Conservation (phyloP, 805 yeast genomes). For the Ogataea nitratoaversa region DNA sequence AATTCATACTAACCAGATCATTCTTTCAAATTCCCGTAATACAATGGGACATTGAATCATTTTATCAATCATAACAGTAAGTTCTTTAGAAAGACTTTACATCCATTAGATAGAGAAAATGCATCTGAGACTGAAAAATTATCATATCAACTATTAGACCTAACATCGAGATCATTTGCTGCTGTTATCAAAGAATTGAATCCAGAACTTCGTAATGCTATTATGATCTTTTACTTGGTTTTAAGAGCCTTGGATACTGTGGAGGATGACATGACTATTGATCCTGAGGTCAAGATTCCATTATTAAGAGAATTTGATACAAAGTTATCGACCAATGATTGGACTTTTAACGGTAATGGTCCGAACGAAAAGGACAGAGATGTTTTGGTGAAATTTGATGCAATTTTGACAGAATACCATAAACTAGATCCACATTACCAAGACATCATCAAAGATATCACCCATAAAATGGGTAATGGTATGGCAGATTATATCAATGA, state of each 20-base stretch:
- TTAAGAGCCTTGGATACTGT: conserved; percentile 91
- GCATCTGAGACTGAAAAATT: conserved; percentile 45
- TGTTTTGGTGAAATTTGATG: conserved; percentile 77
- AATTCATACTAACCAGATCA: background rate
- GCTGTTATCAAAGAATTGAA: conserved; percentile 88
- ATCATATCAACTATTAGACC: conserved; percentile 63
- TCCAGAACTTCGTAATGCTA: conserved; percentile 80
- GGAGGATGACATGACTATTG: conserved; percentile 92
- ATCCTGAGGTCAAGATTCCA: conserved; percentile 67
- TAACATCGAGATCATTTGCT: conserved; percentile 89
- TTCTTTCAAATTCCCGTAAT: too few species aligned
- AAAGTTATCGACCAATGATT: conserved; percentile 59
- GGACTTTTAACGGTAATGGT: conserved; percentile 76
- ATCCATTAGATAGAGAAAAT: conserved; percentile 40
- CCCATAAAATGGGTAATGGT: conserved; percentile 90
- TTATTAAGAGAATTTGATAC: conserved; percentile 64
- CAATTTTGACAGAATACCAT: conserved; percentile 66
- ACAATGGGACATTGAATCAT: too few species aligned
- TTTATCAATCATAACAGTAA: conserved; percentile 29
- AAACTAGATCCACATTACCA: conserved; percentile 70
- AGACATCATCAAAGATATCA: conserved; percentile 71
- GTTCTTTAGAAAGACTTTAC: conserved; percentile 48
- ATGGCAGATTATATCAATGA: conserved; percentile 90
- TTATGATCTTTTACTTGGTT: conserved; percentile 80
- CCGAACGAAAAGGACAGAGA: conserved; percentile 77